Percentiles rank a stretch among this genome's conserved stretches.
Conservation (phyloP, 2,329 filamentous ascomycete genomes). For the Trichophyton simii region DNA sequence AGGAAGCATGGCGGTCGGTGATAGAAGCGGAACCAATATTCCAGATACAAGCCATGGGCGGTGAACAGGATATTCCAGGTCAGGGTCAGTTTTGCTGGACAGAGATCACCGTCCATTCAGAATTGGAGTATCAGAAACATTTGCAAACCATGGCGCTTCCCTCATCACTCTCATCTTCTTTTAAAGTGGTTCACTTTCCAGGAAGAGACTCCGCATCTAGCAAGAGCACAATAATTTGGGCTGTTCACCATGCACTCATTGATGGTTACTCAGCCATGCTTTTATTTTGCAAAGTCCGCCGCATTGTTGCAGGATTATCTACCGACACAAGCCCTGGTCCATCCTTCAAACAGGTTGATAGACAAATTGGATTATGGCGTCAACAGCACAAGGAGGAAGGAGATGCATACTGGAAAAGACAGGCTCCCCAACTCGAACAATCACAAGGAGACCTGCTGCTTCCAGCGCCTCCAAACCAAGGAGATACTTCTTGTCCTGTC, state of each 20-base stretch:
- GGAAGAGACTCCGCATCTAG: neutral
- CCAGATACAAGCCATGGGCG: neutral
- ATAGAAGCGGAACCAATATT: neutral
- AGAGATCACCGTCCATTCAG: neutral
- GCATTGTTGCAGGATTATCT: neutral
- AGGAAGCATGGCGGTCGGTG: neutral
- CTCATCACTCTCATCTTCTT: neutral
- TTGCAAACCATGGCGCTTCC: neutral
- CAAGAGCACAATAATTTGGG: neutral
- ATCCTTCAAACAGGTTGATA: neutral
- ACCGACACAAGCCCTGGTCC: neutral
- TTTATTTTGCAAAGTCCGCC: neutral
- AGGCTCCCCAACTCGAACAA: neutral
- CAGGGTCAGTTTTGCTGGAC: neutral
- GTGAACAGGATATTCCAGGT: too few relatives aligned
- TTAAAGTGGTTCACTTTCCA: neutral
- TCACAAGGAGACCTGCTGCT: neutral
- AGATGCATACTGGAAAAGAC: neutral
- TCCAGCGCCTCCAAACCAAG: neutral
- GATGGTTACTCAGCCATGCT: neutral
- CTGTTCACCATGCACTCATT: constrained; percentile 2
- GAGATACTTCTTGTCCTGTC: neutral
- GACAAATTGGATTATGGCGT: neutral
- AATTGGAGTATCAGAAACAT: neutral
- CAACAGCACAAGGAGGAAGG: neutral